Base-by-base conservation (phyloP, 257 asterid genomes). In the Petrea volubilis region DNA sequence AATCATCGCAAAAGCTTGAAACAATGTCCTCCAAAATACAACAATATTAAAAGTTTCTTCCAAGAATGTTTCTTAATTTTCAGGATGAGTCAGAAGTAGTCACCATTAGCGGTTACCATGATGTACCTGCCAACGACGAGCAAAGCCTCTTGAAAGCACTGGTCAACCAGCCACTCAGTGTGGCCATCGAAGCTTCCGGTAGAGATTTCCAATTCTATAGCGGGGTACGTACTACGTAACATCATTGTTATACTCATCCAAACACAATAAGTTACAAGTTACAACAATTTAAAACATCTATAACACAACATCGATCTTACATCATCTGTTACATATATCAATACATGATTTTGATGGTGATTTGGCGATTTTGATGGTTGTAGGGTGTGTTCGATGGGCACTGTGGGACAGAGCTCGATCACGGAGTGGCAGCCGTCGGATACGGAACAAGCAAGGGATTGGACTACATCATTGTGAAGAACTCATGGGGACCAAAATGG, bases 161-260 rank as follows among this genome's bases (percentile, higher is more conserved):
- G 34, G 93, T 93, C 20, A 74, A 88, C 81, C 97, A 88, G 76
- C 96, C 96, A 9, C 20, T 90, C 6, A 90, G 93, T n/a, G 82
- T 90, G 36, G 97, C 96, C 78, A 88, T 90, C 40, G 93, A 90
- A 28, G 97, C 97, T 78, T 81, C 93, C 20, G 90, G 87, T 6
- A 74, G 84, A 79, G 96, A 81, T 60, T 84, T 90, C 70, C 97
- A 88, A 58, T 88, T 88, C 83, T 90, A 86, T 80, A 84, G 81
- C 24, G 92, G 89, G 81, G 95, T 90, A 78, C 58, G 78, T 58
- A 17, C 14, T n/a, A n/a, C n/a, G n/a, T 38, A 38, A 1, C 10
- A 38, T 38, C 43, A 5, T 38, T 38, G 43, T 38, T 38, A 4
- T 12, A 38, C 10, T 38, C 43, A 38, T 7, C 43, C 2, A 38